Evolutionary conservation across 176 grass and related monocot species (phyloP).

Genomic region (Avena atlantica): DNA sequence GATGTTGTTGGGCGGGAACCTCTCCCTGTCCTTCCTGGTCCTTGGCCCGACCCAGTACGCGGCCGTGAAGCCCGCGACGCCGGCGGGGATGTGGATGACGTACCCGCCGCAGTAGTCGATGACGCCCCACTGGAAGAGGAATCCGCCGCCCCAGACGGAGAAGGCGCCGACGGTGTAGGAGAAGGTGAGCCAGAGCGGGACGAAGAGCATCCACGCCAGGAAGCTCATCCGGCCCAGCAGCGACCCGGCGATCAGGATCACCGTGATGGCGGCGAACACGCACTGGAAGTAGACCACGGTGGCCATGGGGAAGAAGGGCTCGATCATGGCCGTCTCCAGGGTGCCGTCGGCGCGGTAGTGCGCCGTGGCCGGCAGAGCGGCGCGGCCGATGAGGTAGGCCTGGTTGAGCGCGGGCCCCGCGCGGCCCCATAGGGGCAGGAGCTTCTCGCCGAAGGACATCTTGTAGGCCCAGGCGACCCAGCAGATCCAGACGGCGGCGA

Average conservation of each 20-base stretch:
- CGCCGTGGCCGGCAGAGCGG: constrained; percentile 52
- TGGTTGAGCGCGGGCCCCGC: constrained; percentile 64
- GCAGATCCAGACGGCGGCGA: constrained; percentile 89
- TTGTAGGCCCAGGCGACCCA: constrained; percentile 88
- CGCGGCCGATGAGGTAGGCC: constrained; percentile 51
- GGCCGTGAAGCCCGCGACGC: constrained; percentile 60
- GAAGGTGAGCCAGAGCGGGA: constrained; percentile 84
- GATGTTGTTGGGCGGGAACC: constrained; percentile 88
- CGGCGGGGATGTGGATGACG: constrained; percentile 78
- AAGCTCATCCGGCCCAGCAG: constrained; percentile 77
- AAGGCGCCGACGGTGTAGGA: constrained; percentile 90
- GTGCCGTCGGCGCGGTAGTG: constrained; percentile 52
- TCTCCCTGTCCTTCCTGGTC: constrained; percentile 55
- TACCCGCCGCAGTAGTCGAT: constrained; percentile 84
- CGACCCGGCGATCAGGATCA: constrained; percentile 58
- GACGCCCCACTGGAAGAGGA: constrained; percentile 77
- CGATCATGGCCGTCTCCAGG: constrained; percentile 40
- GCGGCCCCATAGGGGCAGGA: constrained; percentile 81
- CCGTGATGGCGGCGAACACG: constrained; percentile 74
- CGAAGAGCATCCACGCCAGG: constrained; percentile 80
- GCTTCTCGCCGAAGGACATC: constrained; percentile 89
- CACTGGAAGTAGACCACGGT: constrained; percentile 79
- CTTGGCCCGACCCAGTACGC: constrained; percentile 73
- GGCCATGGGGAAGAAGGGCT: constrained; percentile 55
- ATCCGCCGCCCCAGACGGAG: constrained; percentile 77